Percentiles rank a stretch among this genome's conserved stretches.
phyloP scores from a whole-genome alignment of 306 rosid species.

The Cicer pinnatifidum region DNA sequence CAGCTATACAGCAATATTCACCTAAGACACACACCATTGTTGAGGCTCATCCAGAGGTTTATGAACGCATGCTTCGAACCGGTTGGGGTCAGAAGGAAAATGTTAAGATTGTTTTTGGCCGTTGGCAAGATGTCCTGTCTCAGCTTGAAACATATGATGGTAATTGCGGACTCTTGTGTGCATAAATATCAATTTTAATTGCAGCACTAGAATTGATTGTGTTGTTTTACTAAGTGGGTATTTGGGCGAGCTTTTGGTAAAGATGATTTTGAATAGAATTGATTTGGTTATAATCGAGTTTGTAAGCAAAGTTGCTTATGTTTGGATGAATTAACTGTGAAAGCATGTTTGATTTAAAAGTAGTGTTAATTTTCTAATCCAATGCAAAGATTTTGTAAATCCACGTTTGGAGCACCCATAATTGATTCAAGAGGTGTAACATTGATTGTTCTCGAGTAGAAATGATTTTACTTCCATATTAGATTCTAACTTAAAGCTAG shows the following conservation, averaged over 20 bases:
- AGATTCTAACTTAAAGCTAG: too few relatives aligned
- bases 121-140: slow-evolving; percentile 85
- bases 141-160: slow-evolving; percentile 81
- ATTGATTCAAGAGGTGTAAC: too few relatives aligned
- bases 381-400: too few relatives aligned
- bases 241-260: not conserved
- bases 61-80: slow-evolving; percentile 64
- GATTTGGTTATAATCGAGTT: not conserved
- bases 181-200: slow-evolving; percentile 5
- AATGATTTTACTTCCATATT: too few relatives aligned
- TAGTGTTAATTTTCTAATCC: too few relatives aligned
- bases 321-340: not conserved
- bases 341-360: too few relatives aligned
- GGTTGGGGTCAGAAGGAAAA: slow-evolving; percentile 80
- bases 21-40: slow-evolving; percentile 78
- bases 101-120: slow-evolving; percentile 75
- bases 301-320: not conserved
- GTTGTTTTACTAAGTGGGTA: not conserved
- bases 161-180: slow-evolving; percentile 45
- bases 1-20: slow-evolving; percentile 77
- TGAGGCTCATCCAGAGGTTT: slow-evolving; percentile 90
- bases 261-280: not conserved
- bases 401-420: too few relatives aligned
- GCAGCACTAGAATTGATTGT: slow-evolving; percentile 11
- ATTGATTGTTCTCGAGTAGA: not conserved